These are phyloP conservation scores for Candida maltosa DNA, from an alignment of 805 yeast species.

Conservation along the genomic window DNA sequence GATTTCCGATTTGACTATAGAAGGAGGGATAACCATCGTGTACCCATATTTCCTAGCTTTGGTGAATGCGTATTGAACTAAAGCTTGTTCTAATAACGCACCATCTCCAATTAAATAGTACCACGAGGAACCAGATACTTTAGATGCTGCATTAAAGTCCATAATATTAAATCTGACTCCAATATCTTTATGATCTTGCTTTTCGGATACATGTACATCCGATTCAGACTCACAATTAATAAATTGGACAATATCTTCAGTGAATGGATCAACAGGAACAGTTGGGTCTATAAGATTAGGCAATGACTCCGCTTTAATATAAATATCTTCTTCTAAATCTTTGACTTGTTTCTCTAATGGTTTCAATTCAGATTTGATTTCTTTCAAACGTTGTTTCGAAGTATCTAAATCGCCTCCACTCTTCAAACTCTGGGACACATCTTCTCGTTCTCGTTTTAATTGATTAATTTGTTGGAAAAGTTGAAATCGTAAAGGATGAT, in stretches of 20 bases:
- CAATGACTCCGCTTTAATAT: conserved; percentile 43
- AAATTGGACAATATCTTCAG: conserved; percentile 45
- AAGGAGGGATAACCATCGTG: conserved; percentile 74
- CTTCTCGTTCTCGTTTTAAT: conserved; percentile 24
- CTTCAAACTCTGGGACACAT: conserved; percentile 21
- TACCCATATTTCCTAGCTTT: conserved; percentile 69
- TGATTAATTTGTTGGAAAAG: conserved; percentile 19
- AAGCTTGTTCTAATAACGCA: conserved; percentile 85
- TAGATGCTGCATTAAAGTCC: conserved; percentile 70
- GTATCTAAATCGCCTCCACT: conserved; percentile 4
- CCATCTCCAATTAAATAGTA: conserved; percentile 83
- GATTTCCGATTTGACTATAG: conserved; percentile 74
- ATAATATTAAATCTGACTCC: conserved; percentile 63
- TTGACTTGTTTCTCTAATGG: conserved; percentile 21
- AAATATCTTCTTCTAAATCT: conserved; percentile 33
- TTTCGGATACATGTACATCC: conserved; percentile 13
- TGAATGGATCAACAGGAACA: conserved; percentile 39
- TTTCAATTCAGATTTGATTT: conserved; percentile 22
- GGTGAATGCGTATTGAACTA: conserved; percentile 72
- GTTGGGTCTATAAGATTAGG: conserved; percentile 59
- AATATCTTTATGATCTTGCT: conserved; percentile 64
- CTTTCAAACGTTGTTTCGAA: conserved; percentile 15
- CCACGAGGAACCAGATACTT: conserved; percentile 82
- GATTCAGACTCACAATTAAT: conserved; percentile 45
- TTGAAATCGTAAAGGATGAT: conserved; percentile 21